These are phyloP conservation scores for Pseudogymnoascus sp. DNA, from an alignment of 2,329 filamentous ascomycete genomes.

Conservation along the genomic window DNA sequence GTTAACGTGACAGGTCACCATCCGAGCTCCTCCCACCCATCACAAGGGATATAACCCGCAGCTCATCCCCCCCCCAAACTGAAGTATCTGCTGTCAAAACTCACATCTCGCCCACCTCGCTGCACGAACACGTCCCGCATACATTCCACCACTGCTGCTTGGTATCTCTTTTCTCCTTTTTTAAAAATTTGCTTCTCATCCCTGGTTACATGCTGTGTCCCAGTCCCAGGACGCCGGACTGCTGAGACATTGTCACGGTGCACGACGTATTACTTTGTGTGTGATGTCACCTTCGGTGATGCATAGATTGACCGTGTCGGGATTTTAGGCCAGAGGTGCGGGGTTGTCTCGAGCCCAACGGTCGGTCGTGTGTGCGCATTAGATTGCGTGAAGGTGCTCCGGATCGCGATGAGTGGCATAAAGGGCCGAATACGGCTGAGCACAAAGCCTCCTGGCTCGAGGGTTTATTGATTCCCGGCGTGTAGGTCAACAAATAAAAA, in stretches of 20 bases:
- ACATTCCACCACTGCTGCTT: constrained; percentile 3
- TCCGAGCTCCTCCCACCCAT: neutral
- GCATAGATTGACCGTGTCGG: neutral
- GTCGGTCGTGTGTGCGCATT: neutral
- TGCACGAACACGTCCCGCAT: neutral
- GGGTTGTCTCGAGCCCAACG: neutral
- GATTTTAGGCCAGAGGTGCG: neutral
- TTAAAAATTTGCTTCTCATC: neutral
- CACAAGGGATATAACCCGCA: constrained; percentile 1
- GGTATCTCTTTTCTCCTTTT: neutral
- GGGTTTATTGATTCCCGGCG: neutral
- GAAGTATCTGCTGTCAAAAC: neutral
- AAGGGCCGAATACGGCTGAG: constrained; percentile 7
- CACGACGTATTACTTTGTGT: neutral
- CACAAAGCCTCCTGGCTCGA: neutral
- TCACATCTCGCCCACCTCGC: constrained; percentile 8
- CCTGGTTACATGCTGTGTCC: neutral
- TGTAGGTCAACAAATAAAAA: neutral
- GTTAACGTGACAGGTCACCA: constrained; percentile 1
- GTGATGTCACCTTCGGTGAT: neutral
- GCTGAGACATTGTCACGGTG: neutral
- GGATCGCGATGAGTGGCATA: neutral
- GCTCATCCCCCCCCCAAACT: neutral
- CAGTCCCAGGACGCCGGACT: neutral
- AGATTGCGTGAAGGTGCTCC: neutral